Percentiles rank a stretch among this genome's conserved stretches.
These are phyloP conservation scores for Laetiporus sulphureus DNA, from an alignment of 1,284 basidiomycete species.

Conservation along the genomic window DNA sequence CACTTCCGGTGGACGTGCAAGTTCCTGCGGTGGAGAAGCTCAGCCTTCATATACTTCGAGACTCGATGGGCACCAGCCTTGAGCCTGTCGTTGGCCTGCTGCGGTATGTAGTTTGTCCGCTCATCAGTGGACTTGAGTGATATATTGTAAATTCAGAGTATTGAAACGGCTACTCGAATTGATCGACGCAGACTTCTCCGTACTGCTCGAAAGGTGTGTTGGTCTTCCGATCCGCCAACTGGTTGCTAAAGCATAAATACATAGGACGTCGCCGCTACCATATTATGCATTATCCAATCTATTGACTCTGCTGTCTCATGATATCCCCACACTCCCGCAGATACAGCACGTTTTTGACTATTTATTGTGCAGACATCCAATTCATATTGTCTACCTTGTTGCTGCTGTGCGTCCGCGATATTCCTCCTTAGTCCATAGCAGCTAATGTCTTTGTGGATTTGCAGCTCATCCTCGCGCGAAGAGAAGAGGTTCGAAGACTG, in stretches of 20 bases:
- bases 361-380: slow-evolving; percentile 76
- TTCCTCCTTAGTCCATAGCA: no score
- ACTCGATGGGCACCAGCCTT: slow-evolving; percentile 83
- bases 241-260: slow-evolving; percentile 4
- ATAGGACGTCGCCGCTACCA: slow-evolving; percentile 59
- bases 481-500: slow-evolving; percentile 48
- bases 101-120: slow-evolving; percentile 37
- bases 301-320: slow-evolving; percentile 87
- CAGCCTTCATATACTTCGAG: slow-evolving; percentile 77
- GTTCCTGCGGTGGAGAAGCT: slow-evolving; percentile 61
- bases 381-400: slow-evolving; percentile 75
- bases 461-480: slow-evolving; percentile 58
- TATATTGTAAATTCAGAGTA: no score
- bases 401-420: slow-evolving; percentile 73
- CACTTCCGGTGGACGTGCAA: slow-evolving; percentile 56
- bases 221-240: neutral
- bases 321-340: slow-evolving; percentile 76
- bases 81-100: slow-evolving; percentile 83
- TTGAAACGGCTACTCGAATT: slow-evolving; percentile 63
- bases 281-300: slow-evolving; percentile 89
- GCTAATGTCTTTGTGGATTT: no score
- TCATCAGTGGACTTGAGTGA: neutral
- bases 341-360: slow-evolving; percentile 90
- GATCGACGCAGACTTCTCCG: slow-evolving; percentile 67
- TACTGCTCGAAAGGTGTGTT: slow-evolving; percentile 60